These are phyloP conservation scores for Agrostemma githago DNA, from an alignment of 148 eudicot genomes.

Conservation along the genomic window DNA sequence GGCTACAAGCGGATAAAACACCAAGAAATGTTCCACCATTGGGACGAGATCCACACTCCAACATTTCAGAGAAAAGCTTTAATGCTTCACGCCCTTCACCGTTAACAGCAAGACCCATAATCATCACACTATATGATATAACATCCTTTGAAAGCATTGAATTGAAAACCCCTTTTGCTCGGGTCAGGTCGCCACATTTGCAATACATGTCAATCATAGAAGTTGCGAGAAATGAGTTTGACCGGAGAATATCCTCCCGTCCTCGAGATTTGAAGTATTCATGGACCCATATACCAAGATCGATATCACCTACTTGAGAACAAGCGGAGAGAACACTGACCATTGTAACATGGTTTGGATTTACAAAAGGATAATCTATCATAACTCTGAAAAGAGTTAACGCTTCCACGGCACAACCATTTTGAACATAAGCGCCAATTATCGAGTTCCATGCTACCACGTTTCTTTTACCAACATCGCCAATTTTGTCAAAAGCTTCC, in stretches of 20 bases:
- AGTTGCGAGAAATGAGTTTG: slow-evolving; percentile 60
- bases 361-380: slow-evolving; percentile 33
- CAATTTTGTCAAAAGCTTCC: slow-evolving; percentile 52
- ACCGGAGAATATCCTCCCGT: slow-evolving; percentile 33
- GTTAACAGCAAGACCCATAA: slow-evolving; percentile 78
- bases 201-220: slow-evolving; percentile 75
- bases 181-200: slow-evolving; percentile 58
- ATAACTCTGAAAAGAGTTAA: slow-evolving; percentile 45
- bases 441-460: slow-evolving; percentile 78
- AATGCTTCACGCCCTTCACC: slow-evolving; percentile 77
- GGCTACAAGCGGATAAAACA: slow-evolving; percentile 63
- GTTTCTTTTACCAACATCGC: slow-evolving; percentile 46
- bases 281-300: slow-evolving; percentile 62
- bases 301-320: slow-evolving; percentile 70
- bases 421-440: slow-evolving; percentile 63
- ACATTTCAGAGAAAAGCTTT: slow-evolving; percentile 39
- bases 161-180: slow-evolving; percentile 53
- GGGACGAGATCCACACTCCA: slow-evolving; percentile 34
- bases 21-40: slow-evolving; percentile 59
- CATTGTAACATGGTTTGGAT: slow-evolving; percentile 82
- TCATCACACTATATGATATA: slow-evolving; percentile 66
- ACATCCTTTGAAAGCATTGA: slow-evolving; percentile 50
- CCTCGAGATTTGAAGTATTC: slow-evolving; percentile 49
- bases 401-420: slow-evolving; percentile 55
- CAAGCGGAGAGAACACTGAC: slow-evolving; percentile 80